These are phyloP conservation scores for Solidago caesia DNA, from an alignment of 129 eudicot species.

Conservation along the genomic window DNA sequence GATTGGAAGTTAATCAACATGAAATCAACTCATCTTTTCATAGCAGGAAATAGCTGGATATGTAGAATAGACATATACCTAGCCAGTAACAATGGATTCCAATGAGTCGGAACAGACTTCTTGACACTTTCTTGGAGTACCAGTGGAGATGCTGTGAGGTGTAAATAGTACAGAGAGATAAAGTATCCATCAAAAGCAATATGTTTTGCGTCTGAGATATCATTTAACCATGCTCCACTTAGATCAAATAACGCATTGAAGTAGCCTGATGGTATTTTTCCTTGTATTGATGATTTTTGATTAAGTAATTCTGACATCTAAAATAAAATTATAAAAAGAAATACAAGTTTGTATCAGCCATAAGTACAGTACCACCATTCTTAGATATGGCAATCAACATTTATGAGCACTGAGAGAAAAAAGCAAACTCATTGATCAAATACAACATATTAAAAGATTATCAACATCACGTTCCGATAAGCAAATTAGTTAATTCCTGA, in stretches of 20 bases:
- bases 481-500: background rate
- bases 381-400: background rate
- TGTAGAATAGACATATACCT: slow-evolving; percentile 39
- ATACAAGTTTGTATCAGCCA: background rate
- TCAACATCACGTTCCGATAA: background rate
- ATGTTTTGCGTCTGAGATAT: slow-evolving; percentile 60
- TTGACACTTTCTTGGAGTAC: slow-evolving; percentile 73
- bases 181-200: slow-evolving; percentile 90
- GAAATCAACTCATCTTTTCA: too few relatives aligned
- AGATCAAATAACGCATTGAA: slow-evolving; percentile 78
- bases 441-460: background rate
- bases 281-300: slow-evolving; percentile 77
- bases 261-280: slow-evolving; percentile 88
- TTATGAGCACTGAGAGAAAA: background rate
- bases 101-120: slow-evolving; percentile 75
- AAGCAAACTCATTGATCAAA: slow-evolving; percentile 1
- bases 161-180: slow-evolving; percentile 71
- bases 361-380: slow-evolving; percentile 2
- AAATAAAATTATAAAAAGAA: background rate
- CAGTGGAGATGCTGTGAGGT: slow-evolving; percentile 62
- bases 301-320: slow-evolving; percentile 89
- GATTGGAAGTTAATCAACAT: background rate
- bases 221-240: slow-evolving; percentile 82
- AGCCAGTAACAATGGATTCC: slow-evolving; percentile 77
- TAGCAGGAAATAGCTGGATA: background rate